Conservation (phyloP, 2,329 filamentous ascomycete genomes). For the Diaporthe ampelina region DNA sequence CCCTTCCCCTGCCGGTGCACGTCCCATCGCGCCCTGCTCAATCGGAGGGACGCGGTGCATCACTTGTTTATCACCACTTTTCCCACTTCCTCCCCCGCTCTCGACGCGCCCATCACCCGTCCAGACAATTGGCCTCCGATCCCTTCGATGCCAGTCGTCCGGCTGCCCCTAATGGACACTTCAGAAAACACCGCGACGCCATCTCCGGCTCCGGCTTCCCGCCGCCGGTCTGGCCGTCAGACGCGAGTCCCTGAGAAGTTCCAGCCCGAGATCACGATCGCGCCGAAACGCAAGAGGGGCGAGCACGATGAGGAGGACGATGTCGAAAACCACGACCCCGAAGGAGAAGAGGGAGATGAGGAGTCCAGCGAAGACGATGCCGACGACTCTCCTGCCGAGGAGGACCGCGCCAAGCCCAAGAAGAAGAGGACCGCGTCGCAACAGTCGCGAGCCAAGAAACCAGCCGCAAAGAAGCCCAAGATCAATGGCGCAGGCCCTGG, state of each 20-base stretch:
- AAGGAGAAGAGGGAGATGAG: slow-evolving; percentile 49
- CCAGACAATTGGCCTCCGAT: slow-evolving; percentile 47
- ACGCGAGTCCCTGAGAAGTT: slow-evolving; percentile 72
- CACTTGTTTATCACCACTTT: slow-evolving; percentile 42
- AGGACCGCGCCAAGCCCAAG: slow-evolving; percentile 56
- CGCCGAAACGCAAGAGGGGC: slow-evolving; percentile 71
- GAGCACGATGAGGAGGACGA: slow-evolving; percentile 61
- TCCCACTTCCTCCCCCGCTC: slow-evolving; percentile 27
- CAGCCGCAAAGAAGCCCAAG: slow-evolving; percentile 74
- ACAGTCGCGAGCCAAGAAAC: slow-evolving; percentile 65
- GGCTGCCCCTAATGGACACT: slow-evolving; percentile 65
- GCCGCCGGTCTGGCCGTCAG: slow-evolving; percentile 79
- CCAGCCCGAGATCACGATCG: slow-evolving; percentile 63
- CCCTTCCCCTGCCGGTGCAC: slow-evolving; percentile 36
- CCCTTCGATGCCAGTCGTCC: slow-evolving; percentile 55
- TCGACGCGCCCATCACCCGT: slow-evolving; percentile 42
- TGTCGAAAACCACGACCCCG: slow-evolving; percentile 61
- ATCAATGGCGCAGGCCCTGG: slow-evolving; percentile 66
- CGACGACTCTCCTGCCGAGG: slow-evolving; percentile 59
- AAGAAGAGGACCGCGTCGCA: slow-evolving; percentile 55
- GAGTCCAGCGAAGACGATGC: slow-evolving; percentile 51
- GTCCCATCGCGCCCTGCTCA: slow-evolving; percentile 41
- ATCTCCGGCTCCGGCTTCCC: slow-evolving; percentile 64
- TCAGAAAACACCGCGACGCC: slow-evolving; percentile 69
- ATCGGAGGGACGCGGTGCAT: slow-evolving; percentile 36